A percentile compares a stretch with the other conserved stretches of the same genome.
These are phyloP conservation scores for Blastocystis sp. DNA, from an alignment of 352 stramenopile species.

Conservation along the genomic window DNA sequence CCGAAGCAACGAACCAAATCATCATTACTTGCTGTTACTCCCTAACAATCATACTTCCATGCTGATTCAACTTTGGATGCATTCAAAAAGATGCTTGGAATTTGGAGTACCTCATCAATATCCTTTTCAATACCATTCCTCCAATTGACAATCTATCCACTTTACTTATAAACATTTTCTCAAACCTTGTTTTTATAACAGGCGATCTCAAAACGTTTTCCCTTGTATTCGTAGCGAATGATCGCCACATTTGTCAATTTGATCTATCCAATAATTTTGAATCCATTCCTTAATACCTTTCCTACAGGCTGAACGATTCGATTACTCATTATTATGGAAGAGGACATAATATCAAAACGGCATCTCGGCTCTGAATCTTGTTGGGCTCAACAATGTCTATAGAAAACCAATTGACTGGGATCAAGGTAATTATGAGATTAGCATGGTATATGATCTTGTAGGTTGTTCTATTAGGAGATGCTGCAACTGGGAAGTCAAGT, in stretches of 20 bases:
- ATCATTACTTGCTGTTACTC: conserved; percentile 88
- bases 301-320: conserved; percentile 48
- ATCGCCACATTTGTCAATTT: conserved; percentile 92
- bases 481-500: conserved; percentile 52
- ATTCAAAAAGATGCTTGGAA: conserved; percentile 93
- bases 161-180: not conserved
- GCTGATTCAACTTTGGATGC: conserved; percentile 81
- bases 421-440: not conserved
- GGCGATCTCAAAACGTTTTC: conserved; percentile 97
- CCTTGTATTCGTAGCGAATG: conserved; percentile 86
- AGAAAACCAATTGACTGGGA: not conserved
- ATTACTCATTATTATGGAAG: conserved; percentile 10
- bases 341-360: not conserved
- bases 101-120: conserved; percentile 95
- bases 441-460: not conserved
- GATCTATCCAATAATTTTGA: not conserved
- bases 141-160: conserved; percentile 83
- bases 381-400: not conserved
- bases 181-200: conserved; percentile 94
- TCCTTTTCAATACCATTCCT: conserved; percentile 93
- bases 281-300: not conserved
- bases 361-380: not conserved
- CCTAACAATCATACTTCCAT: conserved; percentile 72
- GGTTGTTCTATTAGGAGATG: conserved; percentile 60
- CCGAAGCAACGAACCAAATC: conserved; percentile 89